phyloP scores from a whole-genome alignment of 306 rosid genomes.

The Acacia acuminata region DNA sequence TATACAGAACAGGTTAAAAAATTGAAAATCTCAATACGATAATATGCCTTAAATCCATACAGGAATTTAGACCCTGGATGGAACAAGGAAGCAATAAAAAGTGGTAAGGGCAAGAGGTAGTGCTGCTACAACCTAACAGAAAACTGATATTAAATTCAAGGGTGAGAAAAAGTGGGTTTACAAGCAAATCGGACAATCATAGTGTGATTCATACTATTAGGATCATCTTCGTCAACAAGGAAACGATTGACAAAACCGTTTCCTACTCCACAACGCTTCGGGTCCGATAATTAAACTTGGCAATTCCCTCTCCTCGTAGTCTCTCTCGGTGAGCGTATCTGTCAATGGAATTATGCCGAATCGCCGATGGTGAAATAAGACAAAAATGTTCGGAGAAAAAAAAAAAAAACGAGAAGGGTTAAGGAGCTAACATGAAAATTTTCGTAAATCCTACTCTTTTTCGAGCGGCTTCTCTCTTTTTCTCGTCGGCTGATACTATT shows the following conservation, averaged over 20 bases:
- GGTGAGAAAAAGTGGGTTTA: background rate
- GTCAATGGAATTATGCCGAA: background rate
- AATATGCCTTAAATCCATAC: background rate
- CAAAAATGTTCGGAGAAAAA: too few relatives aligned
- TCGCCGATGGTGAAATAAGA: too few relatives aligned
- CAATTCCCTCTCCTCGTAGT: background rate
- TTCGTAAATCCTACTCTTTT: too few relatives aligned
- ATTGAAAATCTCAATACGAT: background rate
- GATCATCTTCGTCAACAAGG: conserved; percentile 6
- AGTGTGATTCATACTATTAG: background rate
- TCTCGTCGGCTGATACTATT: too few relatives aligned
- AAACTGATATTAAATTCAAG: background rate
- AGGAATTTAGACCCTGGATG: background rate
- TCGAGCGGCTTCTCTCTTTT: too few relatives aligned
- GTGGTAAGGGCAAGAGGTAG: background rate
- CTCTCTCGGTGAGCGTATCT: background rate
- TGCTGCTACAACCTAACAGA: background rate
- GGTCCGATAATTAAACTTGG: background rate
- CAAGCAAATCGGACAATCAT: background rate
- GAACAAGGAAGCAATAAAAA: background rate
- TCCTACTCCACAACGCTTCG: background rate
- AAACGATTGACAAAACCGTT: background rate
- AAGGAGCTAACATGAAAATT: too few relatives aligned
- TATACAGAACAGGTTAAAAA: background rate
- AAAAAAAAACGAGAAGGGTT: too few relatives aligned